A percentile compares a stretch with the other conserved stretches of the same genome.
Evolutionary conservation across 106 monocot genomes (phyloP).

Genomic region (Vanilla planifolia): DNA sequence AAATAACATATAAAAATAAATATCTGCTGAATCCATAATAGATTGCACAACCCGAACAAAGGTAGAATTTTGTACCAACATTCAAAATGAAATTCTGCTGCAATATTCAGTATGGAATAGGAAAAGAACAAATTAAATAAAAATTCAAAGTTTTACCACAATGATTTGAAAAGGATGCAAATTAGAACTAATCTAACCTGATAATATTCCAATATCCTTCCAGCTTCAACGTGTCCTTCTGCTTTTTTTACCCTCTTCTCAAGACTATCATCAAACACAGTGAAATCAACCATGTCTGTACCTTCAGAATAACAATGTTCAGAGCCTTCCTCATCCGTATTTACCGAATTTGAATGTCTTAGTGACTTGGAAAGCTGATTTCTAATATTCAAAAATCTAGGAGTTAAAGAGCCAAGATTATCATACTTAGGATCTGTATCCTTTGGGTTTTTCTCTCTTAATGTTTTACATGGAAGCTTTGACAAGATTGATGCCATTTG

Average conservation of each 20-base stretch:
- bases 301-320: slow-evolving; percentile 13
- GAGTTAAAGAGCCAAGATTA: slow-evolving; percentile 28
- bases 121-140: not conserved
- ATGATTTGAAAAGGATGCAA: not conserved
- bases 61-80: not conserved
- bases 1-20: slow-evolving; percentile 1
- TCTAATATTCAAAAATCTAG: slow-evolving; percentile 22
- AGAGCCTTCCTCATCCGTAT: slow-evolving; percentile 15
- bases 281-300: slow-evolving; percentile 11
- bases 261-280: slow-evolving; percentile 29
- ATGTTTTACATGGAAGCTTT: slow-evolving; percentile 43
- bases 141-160: not conserved
- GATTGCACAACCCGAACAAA: not conserved
- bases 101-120: not conserved
- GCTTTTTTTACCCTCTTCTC: slow-evolving; percentile 60
- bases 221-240: slow-evolving; percentile 93
- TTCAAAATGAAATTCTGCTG: not conserved
- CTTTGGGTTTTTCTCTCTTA: slow-evolving; percentile 40
- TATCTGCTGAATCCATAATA: not conserved
- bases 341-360: not conserved
- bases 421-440: slow-evolving; percentile 32
- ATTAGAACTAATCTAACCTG: slow-evolving; percentile 43
- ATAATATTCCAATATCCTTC: slow-evolving; percentile 85
- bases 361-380: slow-evolving; percentile 22
- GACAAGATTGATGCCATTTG: slow-evolving; percentile 76